Evolutionary conservation across 2,329 filamentous ascomycete species (phyloP).

Genomic region (Fusarium sp.): DNA sequence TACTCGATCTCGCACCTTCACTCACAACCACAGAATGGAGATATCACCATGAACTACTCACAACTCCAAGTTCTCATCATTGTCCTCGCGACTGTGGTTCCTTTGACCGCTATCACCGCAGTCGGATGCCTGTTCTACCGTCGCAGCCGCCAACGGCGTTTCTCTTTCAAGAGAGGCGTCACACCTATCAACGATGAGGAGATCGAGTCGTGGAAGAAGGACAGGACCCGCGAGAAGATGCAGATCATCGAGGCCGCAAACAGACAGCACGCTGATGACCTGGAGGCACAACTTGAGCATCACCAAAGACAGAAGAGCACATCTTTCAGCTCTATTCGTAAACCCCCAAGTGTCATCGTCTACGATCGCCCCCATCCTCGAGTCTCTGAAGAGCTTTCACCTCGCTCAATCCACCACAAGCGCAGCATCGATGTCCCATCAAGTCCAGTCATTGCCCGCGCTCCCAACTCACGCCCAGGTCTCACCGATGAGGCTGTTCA

Average conservation of each 20-base stretch:
- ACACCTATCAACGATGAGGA: slow-evolving; percentile 75
- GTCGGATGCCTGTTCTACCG: slow-evolving; percentile 56
- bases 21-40: slow-evolving; percentile 39
- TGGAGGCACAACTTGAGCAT: slow-evolving; percentile 31
- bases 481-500: slow-evolving; percentile 73
- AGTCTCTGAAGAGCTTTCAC: slow-evolving; percentile 50
- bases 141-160: slow-evolving; percentile 54
- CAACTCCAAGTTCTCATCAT: slow-evolving; percentile 62
- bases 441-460: slow-evolving; percentile 67
- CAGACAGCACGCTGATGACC: slow-evolving; percentile 10
- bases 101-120: slow-evolving; percentile 55
- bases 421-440: slow-evolving; percentile 62
- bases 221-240: slow-evolving; percentile 51
- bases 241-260: slow-evolving; percentile 42
- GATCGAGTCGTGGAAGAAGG: slow-evolving; percentile 73
- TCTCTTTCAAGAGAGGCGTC: slow-evolving; percentile 66
- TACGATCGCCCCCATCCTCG: slow-evolving; percentile 57
- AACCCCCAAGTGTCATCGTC: slow-evolving; percentile 67
- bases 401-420: slow-evolving; percentile 52
- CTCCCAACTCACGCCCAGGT: slow-evolving; percentile 72
- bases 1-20: slow-evolving; percentile 5
- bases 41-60: slow-evolving; percentile 44
- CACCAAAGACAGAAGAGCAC: slow-evolving; percentile 50
- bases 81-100: slow-evolving; percentile 64
- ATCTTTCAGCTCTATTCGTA: slow-evolving; percentile 56